Base-by-base conservation (phyloP, 2,329 filamentous ascomycete species). In the Leptosphaerulina australis region DNA sequence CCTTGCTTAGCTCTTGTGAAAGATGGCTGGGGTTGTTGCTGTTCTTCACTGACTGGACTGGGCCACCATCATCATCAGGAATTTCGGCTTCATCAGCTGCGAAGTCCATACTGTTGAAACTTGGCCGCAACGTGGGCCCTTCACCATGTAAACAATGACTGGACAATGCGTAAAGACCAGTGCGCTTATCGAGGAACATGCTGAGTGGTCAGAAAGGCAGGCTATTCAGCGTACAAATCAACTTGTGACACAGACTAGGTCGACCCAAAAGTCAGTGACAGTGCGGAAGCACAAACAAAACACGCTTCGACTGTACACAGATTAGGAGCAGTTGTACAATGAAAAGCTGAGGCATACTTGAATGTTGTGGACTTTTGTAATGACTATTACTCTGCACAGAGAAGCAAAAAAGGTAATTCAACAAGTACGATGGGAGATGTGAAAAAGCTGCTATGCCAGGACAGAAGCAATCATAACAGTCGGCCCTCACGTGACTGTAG, bases 21-120 rank as follows among this genome's bases (percentile, higher is more conserved):
- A 7, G 11, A 6, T 15, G 15, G 6, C 21, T 45, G 39, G 34
- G 30, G 11, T 31, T 26, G 1, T 35, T 20, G 14, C 17, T 17
- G n/a, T 49, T 26, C 7, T 39, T 36, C 26, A 35, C 40, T 1
- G 26, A 12, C 26, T 43, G 39, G 8, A 17, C 34, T 10, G 15
- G 11, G 3, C 34, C 28, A n/a, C 31, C 20, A 5, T 38, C 18
- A 10, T 43, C 14, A 3, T 31, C 26, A 5, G 48, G 21, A 12
- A 25, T 12, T n/a, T 40, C 48, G 8, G 30, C n/a, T 20, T 44
- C 30, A 4, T 53, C 50, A 3, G 40, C 44, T 11, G 40, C 25
- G 30, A 59, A 69, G 22, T 64, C 58, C 44, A 58, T 63, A 30
- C 57, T 62, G 49, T 60, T 69, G 55, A 54, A 69, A 2, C 22